These are phyloP conservation scores for Podospora comata DNA, from an alignment of 495 filamentous ascomycete genomes.

Conservation along the genomic window DNA sequence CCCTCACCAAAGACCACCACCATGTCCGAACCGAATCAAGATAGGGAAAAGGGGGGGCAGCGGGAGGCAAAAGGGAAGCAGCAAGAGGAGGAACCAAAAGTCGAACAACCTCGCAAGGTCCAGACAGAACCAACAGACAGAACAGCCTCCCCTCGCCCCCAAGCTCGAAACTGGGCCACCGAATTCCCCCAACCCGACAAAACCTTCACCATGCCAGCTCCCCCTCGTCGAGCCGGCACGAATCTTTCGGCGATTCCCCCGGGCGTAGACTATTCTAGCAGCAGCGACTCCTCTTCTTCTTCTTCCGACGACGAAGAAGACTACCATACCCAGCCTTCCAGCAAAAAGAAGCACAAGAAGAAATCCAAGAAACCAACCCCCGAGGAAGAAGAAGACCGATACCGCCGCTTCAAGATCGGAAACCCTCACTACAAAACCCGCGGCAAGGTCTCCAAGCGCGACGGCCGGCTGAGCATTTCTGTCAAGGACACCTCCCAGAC, in stretches of 20 bases:
- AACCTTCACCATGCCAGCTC: not conserved
- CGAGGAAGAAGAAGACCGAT: slow-evolving; percentile 29
- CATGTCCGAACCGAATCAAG: not conserved
- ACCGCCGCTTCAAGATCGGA: slow-evolving; percentile 51
- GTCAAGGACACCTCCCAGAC: slow-evolving; percentile 63
- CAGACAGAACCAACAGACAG: slow-evolving; percentile 9
- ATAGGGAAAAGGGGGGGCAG: not conserved
- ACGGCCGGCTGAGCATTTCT: slow-evolving; percentile 67
- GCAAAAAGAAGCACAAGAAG: slow-evolving; percentile 3
- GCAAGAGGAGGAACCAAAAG: not conserved
- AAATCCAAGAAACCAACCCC: slow-evolving; percentile 12
- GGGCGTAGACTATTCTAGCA: not conserved
- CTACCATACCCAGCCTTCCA: not conserved
- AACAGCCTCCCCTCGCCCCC: not conserved
- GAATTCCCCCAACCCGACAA: not conserved
- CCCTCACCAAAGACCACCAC: slow-evolving; percentile 1
- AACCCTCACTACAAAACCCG: slow-evolving; percentile 62
- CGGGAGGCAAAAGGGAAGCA: not conserved
- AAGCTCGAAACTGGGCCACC: not conserved
- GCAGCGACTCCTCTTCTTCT: slow-evolving; percentile 21
- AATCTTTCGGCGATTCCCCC: not conserved
- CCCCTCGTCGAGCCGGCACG: not conserved
- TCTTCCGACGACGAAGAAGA: slow-evolving; percentile 29
- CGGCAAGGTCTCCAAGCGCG: slow-evolving; percentile 63
- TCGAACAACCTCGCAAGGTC: slow-evolving; percentile 11